Evolutionary conservation across 2,329 filamentous ascomycete genomes (phyloP).

Genomic region (Venturia aucupariae): DNA sequence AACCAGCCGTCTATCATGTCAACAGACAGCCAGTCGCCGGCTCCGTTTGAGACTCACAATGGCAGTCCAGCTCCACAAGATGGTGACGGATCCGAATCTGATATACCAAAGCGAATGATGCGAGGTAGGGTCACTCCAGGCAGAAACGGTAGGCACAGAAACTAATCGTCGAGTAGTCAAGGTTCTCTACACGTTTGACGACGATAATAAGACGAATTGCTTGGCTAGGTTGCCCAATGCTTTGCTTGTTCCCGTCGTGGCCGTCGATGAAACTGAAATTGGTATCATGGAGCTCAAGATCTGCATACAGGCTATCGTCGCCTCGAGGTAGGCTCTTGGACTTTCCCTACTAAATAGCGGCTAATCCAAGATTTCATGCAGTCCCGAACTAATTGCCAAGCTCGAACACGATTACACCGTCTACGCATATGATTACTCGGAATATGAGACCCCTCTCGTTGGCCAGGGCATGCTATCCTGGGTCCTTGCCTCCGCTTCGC

Average conservation of each 20-base stretch:
- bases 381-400: conserved; percentile 74
- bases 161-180: conserved; percentile 56
- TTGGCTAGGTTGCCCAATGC: conserved; percentile 76
- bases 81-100: conserved; percentile 3
- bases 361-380: conserved; percentile 29
- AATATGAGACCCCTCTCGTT: conserved; percentile 84
- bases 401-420: conserved; percentile 81
- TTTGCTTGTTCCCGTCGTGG: conserved; percentile 69
- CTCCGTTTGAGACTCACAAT: background rate
- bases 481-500: conserved; percentile 56
- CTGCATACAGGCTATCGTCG: conserved; percentile 74
- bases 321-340: conserved; percentile 42
- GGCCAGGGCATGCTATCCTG: conserved; percentile 93
- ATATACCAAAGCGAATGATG: conserved; percentile 12
- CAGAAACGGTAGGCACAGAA: background rate
- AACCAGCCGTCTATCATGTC: background rate
- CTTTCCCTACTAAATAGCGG: background rate
- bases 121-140: conserved; percentile 7
- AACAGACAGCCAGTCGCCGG: background rate
- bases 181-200: conserved; percentile 93
- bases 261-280: conserved; percentile 74
- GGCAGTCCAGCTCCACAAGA: background rate
- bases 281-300: conserved; percentile 80
- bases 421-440: conserved; percentile 94
- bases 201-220: conserved; percentile 78